Percentiles rank a stretch among this genome's conserved stretches.
phyloP scores from a whole-genome alignment of 441 rosid species.

The Adansonia madagascariensis region DNA sequence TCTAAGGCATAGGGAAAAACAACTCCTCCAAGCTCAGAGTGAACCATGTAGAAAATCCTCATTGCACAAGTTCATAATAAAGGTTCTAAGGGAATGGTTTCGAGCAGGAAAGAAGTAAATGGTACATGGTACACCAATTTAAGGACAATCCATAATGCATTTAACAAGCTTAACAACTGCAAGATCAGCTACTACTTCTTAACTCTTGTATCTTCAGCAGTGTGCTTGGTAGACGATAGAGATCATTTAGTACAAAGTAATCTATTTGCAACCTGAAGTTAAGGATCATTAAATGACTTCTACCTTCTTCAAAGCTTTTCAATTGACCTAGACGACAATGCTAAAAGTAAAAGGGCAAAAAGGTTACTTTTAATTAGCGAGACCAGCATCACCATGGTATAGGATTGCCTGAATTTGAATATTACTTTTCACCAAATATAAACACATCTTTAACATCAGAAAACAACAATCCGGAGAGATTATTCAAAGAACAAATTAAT shows the following conservation, averaged over 20 bases:
- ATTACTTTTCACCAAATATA: neutral
- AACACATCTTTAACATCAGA: neutral
- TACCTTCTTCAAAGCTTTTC: neutral
- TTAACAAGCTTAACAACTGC: neutral
- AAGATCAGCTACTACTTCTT: neutral
- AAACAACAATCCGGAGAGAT: neutral
- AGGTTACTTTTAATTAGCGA: constrained; percentile 4
- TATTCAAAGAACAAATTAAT: neutral
- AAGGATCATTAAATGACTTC: neutral
- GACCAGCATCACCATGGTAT: neutral
- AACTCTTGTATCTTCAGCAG: neutral
- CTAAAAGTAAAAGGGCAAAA: neutral
- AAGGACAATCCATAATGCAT: neutral
- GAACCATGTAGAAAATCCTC: constrained; percentile 3
- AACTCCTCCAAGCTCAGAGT: neutral
- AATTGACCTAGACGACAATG: neutral
- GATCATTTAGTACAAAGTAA: neutral
- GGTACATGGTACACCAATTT: neutral
- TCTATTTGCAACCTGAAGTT: neutral
- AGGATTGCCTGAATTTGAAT: neutral
- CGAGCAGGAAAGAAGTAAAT: neutral
- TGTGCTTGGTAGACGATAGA: neutral
- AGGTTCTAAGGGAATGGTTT: neutral
- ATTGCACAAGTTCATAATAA: neutral
- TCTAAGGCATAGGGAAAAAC: constrained; percentile 12